Percentiles rank a stretch among this genome's conserved stretches.
phyloP scores from a whole-genome alignment of 148 eudicot species.

The Rhododendron ovatum region DNA sequence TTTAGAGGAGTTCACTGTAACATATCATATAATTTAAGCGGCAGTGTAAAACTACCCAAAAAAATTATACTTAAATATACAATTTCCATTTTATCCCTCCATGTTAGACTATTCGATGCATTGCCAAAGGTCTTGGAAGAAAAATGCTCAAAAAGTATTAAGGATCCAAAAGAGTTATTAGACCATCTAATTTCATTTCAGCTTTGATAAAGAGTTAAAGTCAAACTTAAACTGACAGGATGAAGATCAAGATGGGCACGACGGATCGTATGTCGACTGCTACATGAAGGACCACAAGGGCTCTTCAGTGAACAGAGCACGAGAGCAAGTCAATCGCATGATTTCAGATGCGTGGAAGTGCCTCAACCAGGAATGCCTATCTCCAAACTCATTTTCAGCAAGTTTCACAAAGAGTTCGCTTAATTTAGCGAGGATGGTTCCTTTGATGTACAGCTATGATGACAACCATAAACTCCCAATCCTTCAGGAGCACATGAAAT shows the following conservation, averaged over 20 bases:
- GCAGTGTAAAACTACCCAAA: background rate
- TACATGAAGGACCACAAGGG: slow-evolving; percentile 27
- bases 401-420: slow-evolving; percentile 22
- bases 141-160: too few species aligned
- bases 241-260: slow-evolving; percentile 32
- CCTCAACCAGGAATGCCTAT: slow-evolving; percentile 26
- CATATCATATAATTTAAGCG: background rate
- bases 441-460: slow-evolving; percentile 18
- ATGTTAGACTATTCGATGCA: background rate
- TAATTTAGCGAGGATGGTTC: slow-evolving; percentile 34
- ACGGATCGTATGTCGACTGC: slow-evolving; percentile 33
- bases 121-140: background rate
- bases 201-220: background rate
- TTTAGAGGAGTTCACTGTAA: background rate
- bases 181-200: background rate
- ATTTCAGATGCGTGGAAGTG: slow-evolving; percentile 36
- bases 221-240: slow-evolving; percentile 24
- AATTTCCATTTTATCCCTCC: background rate
- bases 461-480: slow-evolving; percentile 13
- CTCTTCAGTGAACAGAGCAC: slow-evolving; percentile 18
- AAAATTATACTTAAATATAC: background rate
- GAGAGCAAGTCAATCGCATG: slow-evolving; percentile 18
- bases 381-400: background rate
- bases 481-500: slow-evolving; percentile 20
- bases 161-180: background rate